Evolutionary conservation across 371 early-diverging fungal genomes (phyloP).

Genomic region (Haplosporangium sp.): DNA sequence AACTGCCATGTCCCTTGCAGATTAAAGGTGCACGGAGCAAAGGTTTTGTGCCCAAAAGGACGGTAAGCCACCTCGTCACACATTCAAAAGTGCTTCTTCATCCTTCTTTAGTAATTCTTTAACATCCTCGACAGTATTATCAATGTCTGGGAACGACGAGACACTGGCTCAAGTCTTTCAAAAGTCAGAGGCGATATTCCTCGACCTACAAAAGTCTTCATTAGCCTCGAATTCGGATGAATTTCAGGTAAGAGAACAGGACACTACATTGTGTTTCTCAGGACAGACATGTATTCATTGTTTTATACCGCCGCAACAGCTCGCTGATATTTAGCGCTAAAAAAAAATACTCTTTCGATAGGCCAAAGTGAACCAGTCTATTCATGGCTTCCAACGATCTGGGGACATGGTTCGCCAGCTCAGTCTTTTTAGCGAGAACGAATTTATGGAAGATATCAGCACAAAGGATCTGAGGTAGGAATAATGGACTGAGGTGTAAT

Average conservation of each 20-base stretch:
- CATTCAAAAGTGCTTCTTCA: no score
- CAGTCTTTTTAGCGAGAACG: conserved; percentile 87
- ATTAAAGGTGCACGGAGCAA: no score
- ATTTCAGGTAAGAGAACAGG: conserved; percentile 31
- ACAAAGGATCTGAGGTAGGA: conserved; percentile 78
- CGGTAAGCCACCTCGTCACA: no score
- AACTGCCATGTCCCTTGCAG: no score
- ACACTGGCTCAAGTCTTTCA: conserved; percentile 48
- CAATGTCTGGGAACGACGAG: conserved; percentile 42
- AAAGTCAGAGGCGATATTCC: conserved; percentile 35
- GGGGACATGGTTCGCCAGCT: conserved; percentile 66
- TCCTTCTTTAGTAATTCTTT: background rate
- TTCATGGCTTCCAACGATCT: conserved; percentile 61
- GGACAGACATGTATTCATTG: background rate
- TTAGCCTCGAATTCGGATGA: conserved; percentile 52
- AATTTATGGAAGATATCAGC: conserved; percentile 87
- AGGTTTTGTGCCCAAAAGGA: no score
- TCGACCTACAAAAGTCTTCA: conserved; percentile 35
- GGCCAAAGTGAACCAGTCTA: conserved; percentile 61
- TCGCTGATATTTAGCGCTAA: background rate
- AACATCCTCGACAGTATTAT: background rate
- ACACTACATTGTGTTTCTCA: background rate
- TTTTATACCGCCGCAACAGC: background rate
- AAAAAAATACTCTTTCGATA: conserved; percentile 40
- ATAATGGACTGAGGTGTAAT: background rate